phyloP scores from a whole-genome alignment of 495 filamentous ascomycete genomes.

The Xylaria curta region DNA sequence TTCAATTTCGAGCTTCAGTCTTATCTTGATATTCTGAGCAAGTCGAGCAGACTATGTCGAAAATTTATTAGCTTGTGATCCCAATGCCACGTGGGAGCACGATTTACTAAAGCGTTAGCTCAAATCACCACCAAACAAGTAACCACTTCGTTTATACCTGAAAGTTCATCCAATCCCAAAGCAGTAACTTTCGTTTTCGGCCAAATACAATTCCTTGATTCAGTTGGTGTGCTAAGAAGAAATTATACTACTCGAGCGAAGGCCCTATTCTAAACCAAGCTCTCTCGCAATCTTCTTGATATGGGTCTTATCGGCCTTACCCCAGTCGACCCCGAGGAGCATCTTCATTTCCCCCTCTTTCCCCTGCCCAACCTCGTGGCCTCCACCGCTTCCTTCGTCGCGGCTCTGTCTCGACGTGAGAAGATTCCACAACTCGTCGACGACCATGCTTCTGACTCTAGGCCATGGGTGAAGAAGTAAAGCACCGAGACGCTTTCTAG shows the following conservation, averaged over 20 bases:
- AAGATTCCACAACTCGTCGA: slow-evolving; percentile 56
- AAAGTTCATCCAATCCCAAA: neutral
- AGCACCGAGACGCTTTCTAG: slow-evolving; percentile 51
- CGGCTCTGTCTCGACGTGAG: slow-evolving; percentile 19
- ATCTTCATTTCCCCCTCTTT: slow-evolving; percentile 25
- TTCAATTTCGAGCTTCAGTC: neutral
- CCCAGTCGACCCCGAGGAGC: slow-evolving; percentile 50
- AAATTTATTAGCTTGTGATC: neutral
- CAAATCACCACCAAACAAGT: neutral
- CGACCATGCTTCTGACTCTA: slow-evolving; percentile 47
- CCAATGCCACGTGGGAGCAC: slow-evolving; percentile 3
- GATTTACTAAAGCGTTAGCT: neutral
- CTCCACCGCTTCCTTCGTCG: slow-evolving; percentile 15
- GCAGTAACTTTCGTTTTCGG: neutral
- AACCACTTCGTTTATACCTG: neutral
- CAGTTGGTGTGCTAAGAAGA: neutral
- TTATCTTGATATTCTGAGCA: neutral
- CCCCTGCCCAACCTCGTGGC: slow-evolving; percentile 21
- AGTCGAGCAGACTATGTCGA: neutral
- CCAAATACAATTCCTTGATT: neutral
- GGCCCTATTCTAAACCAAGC: slow-evolving; percentile 39
- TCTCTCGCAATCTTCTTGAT: slow-evolving; percentile 41
- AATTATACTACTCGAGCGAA: neutral
- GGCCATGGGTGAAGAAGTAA: slow-evolving; percentile 58
- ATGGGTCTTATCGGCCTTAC: slow-evolving; percentile 45